phyloP scores from a whole-genome alignment of 345 rosid species.

The Lagerstroemia speciosa region DNA sequence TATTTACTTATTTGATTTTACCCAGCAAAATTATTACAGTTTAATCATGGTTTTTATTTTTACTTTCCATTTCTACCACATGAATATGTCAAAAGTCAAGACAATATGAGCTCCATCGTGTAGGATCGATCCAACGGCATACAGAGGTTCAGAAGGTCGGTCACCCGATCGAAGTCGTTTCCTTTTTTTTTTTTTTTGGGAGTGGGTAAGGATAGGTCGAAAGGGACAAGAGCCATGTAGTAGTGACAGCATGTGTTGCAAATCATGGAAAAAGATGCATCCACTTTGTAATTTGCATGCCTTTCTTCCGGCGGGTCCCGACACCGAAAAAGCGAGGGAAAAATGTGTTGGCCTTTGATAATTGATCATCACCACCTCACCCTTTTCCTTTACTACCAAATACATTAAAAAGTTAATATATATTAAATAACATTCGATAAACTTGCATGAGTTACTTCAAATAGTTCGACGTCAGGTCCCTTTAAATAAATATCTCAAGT shows the following conservation, averaged over 20 bases:
- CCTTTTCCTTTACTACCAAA: too few species aligned
- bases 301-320: background rate
- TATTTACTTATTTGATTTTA: background rate
- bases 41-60: background rate
- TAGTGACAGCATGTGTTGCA: background rate
- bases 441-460: too few species aligned
- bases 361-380: background rate
- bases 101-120: background rate
- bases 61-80: too few species aligned
- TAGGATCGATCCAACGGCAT: background rate
- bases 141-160: too few species aligned
- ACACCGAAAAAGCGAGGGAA: background rate
- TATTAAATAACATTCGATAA: too few species aligned
- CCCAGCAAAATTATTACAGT: background rate
- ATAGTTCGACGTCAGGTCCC: too few species aligned
- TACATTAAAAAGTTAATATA: too few species aligned
- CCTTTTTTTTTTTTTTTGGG: background rate
- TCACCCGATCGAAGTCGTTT: background rate
- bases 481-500: too few species aligned
- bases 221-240: background rate
- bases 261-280: slow-evolving; percentile 2
- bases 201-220: background rate
- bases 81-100: too few species aligned
- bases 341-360: background rate
- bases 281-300: background rate